A percentile compares a stretch with the other conserved stretches of the same genome.
Conservation (phyloP, 108 stramenopile species). For the Fistulifera solaris region DNA sequence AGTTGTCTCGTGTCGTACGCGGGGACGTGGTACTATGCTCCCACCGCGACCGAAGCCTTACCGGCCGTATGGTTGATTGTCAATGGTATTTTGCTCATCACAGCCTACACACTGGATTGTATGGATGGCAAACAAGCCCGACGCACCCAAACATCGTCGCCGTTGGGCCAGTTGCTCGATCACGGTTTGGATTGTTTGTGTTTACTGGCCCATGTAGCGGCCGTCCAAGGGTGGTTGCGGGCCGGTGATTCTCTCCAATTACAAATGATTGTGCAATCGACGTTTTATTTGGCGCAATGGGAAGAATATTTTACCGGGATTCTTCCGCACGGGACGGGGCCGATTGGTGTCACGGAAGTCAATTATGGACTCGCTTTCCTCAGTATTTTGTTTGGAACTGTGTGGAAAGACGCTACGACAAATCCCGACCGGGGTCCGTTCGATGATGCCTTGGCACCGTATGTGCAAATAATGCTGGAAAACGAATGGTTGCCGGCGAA, state of each 20-base stretch:
- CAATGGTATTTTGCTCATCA: conserved; percentile 42
- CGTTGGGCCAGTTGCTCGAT: conserved; percentile 94
- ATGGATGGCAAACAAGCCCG: conserved; percentile 88
- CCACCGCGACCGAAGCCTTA: conserved; percentile 12
- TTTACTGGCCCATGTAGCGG: conserved; percentile 52
- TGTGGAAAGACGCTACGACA: too few relatives aligned
- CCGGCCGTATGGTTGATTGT: conserved; percentile 59
- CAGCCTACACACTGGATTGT: conserved; percentile 75
- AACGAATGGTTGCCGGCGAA: conserved; percentile 6
- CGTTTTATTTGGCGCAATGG: conserved; percentile 92
- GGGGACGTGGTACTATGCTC: conserved; percentile 39
- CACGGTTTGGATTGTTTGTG: conserved; percentile 94
- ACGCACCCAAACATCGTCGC: conserved; percentile 50
- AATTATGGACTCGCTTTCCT: conserved; percentile 2
- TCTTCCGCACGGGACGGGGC: conserved; percentile 58
- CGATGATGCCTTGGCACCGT: neutral
- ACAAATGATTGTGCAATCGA: conserved; percentile 66
- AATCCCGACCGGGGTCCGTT: conserved; percentile 7
- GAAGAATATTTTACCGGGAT: conserved; percentile 91
- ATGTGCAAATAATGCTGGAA: neutral
- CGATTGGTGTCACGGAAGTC: conserved; percentile 78
- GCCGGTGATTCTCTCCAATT: conserved; percentile 38
- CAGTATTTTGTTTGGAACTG: neutral
- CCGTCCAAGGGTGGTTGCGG: conserved; percentile 8
- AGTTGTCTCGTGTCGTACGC: conserved; percentile 47